Percentiles rank a stretch among this genome's conserved stretches.
These are phyloP conservation scores for Cordyceps pruinosa DNA, from an alignment of 2,329 filamentous ascomycete species.

Conservation along the genomic window DNA sequence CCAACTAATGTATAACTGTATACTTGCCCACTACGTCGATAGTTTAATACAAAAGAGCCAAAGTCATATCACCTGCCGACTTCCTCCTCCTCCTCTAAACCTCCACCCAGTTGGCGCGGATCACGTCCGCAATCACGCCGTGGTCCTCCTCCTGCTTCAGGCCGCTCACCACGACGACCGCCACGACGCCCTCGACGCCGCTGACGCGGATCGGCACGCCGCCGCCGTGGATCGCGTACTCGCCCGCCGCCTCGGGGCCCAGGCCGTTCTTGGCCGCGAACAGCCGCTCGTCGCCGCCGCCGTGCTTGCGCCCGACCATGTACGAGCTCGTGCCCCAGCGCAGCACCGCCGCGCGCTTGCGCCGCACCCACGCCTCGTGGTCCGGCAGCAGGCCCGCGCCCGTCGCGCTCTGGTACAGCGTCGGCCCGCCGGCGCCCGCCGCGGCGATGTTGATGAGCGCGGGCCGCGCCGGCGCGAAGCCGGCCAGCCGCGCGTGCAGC, in stretches of 20 bases:
- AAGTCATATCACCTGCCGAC: background rate
- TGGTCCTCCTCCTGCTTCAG: constrained; percentile 74
- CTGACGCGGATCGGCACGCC: constrained; percentile 65
- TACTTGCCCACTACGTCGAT: background rate
- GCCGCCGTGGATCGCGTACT: constrained; percentile 74
- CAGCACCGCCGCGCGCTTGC: constrained; percentile 67
- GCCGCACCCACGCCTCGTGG: constrained; percentile 61
- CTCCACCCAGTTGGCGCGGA: constrained; percentile 42
- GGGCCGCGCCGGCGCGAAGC: constrained; percentile 27
- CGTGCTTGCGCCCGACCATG: constrained; percentile 60
- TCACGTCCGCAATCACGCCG: constrained; percentile 63
- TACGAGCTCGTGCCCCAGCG: constrained; percentile 65
- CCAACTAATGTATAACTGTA: constrained; percentile 4
- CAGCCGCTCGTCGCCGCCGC: constrained; percentile 52
- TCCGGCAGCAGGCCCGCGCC: constrained; percentile 63
- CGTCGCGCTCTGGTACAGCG: constrained; percentile 64
- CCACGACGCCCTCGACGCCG: constrained; percentile 70
- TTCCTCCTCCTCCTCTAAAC: background rate
- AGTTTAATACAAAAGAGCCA: background rate
- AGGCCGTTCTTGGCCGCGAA: constrained; percentile 63
- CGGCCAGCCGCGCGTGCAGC: constrained; percentile 55
- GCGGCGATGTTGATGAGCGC: constrained; percentile 59
- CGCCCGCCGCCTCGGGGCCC: constrained; percentile 44
- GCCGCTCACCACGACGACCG: constrained; percentile 68
- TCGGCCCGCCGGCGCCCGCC: constrained; percentile 44